These are phyloP conservation scores for Rhynchosporium graminicola DNA, from an alignment of 2,329 filamentous ascomycete species.

Conservation along the genomic window DNA sequence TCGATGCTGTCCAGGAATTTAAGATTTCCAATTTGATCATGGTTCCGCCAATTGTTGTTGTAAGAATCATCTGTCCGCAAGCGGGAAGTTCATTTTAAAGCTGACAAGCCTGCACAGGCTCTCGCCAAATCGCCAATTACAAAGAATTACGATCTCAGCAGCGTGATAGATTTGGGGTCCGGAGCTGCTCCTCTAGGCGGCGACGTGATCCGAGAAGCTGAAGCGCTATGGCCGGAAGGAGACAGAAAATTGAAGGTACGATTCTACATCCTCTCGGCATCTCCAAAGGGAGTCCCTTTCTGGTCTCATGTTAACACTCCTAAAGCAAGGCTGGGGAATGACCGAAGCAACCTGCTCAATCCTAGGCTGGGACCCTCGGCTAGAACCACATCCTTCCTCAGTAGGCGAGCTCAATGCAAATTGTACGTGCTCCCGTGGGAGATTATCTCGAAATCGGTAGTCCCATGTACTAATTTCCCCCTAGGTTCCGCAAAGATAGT, in stretches of 20 bases:
- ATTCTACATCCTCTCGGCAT: not conserved
- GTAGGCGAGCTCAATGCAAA: conserved; percentile 74
- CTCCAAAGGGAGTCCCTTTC: not conserved
- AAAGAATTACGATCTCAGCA: conserved; percentile 75
- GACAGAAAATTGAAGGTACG: conserved; percentile 60
- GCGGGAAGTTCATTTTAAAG: too few species aligned
- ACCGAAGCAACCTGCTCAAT: conserved; percentile 76
- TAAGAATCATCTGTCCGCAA: not conserved
- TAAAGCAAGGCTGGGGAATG: conserved; percentile 81
- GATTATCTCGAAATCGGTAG: too few species aligned
- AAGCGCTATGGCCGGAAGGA: conserved; percentile 68
- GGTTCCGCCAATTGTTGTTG: conserved; percentile 75
- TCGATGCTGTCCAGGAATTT: conserved; percentile 67
- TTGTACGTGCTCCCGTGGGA: conserved; percentile 39
- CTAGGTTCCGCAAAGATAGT: conserved; percentile 62
- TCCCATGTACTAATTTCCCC: too few species aligned
- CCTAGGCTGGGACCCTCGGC: conserved; percentile 61
- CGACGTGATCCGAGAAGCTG: conserved; percentile 73
- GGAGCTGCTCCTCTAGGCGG: conserved; percentile 81
- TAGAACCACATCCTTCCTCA: conserved; percentile 45
- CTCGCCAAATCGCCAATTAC: conserved; percentile 78
- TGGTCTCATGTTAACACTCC: conserved; percentile 32
- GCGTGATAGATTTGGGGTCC: conserved; percentile 76
- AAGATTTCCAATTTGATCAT: conserved; percentile 66
- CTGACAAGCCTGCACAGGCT: conserved; percentile 44